Evolutionary conservation across 2,329 filamentous ascomycete species (phyloP), one percentile per base, ranked within the genome.

Genomic region (Calonectria crousiana): DNA sequence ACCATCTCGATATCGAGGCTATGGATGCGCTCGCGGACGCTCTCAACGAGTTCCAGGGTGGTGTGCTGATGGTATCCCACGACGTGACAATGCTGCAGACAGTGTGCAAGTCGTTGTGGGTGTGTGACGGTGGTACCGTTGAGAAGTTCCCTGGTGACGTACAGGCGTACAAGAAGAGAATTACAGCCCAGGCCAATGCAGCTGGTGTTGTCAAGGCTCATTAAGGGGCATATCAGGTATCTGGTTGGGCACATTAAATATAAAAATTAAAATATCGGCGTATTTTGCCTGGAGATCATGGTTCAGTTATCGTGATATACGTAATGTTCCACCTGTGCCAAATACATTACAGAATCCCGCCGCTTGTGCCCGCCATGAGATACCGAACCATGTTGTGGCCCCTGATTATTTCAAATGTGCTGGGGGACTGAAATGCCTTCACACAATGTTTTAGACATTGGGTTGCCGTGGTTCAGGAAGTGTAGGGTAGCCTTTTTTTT

Each of bases 71-170:
- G 95, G 97, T 99, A 72, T 98, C 95, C 82, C 97, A 99, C 93
- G 97, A 99, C 84, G 97, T 99, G 69, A 98, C 97, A 1, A 98
- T 99, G 95, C 85, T 99, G 85, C 95, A 98, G 88, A 98, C 94
- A 68, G 97, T 99, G 47, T 99, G 97, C 86, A 97, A 90, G 66
- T 97, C 93, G 83, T 87, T 99, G 82, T 99, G 97, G 97, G 96
- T 99, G 76, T 99, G 97, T 83, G 97, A 99, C 84, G 89, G 93
- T 73, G 97, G 97, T 13, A 97, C 93, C 1, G 96, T 99, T 26
- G 95, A 98, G 90, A 96, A 98, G 87, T 99, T 99, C 87, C 92
- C 94, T 75, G 97, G 97, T 41, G 96, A 97, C 80, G 96, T 99
- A 67, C 95, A 98, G 86, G 93, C 95, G 76, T 99, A 99, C 89